Conservation (phyloP, 352 stramenopile species). For the Phytophthora pinifolia region DNA sequence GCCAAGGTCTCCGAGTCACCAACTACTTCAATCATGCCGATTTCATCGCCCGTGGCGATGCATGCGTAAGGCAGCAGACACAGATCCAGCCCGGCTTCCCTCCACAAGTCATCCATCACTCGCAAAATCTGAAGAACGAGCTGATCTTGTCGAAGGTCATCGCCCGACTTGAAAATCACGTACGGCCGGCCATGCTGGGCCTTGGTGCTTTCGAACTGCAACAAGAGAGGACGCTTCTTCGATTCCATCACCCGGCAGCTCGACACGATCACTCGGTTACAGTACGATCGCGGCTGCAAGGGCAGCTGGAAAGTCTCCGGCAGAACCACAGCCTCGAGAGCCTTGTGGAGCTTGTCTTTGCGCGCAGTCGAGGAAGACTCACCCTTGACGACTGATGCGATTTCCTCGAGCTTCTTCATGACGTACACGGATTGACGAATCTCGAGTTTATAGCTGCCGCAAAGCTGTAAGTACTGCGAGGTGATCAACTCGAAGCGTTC, state of each 20-base stretch:
- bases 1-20: slow-evolving; percentile 86
- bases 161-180: slow-evolving; percentile 93
- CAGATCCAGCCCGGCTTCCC: slow-evolving; percentile 81
- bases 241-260: slow-evolving; percentile 93
- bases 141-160: slow-evolving; percentile 94
- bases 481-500: slow-evolving; percentile 74
- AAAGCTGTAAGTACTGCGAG: slow-evolving; percentile 86
- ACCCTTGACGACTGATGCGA: slow-evolving; percentile 67
- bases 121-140: slow-evolving; percentile 91
- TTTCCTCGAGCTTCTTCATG: slow-evolving; percentile 88
- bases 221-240: slow-evolving; percentile 91
- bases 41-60: slow-evolving; percentile 83
- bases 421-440: slow-evolving; percentile 92
- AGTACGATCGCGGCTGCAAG: slow-evolving; percentile 83
- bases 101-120: slow-evolving; percentile 92
- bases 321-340: slow-evolving; percentile 54
- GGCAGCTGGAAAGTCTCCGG: slow-evolving; percentile 90
- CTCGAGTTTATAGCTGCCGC: slow-evolving; percentile 84
- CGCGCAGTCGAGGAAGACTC: slow-evolving; percentile 38
- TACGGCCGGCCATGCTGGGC: slow-evolving; percentile 54
- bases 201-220: slow-evolving; percentile 83
- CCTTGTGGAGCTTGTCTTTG: slow-evolving; percentile 57
- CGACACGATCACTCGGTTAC: slow-evolving; percentile 67
- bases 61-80: slow-evolving; percentile 87
- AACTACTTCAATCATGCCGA: slow-evolving; percentile 92